Base-by-base conservation (phyloP, 2,329 filamentous ascomycete genomes). In the Gremmenia infestans region DNA sequence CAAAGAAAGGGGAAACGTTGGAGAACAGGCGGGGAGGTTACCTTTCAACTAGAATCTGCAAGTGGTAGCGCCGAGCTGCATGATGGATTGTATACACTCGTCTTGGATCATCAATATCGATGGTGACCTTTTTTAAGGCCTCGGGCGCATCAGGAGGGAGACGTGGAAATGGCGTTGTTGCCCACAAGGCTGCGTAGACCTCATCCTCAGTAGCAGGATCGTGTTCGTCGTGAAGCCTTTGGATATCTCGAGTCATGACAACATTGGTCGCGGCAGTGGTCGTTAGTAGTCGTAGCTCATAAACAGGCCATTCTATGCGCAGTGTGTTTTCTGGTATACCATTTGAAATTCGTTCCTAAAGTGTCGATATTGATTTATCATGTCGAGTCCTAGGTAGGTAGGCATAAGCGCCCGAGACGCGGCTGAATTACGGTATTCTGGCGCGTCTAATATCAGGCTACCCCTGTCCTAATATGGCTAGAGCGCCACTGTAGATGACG, bases 31-130 rank as follows among this genome's bases (percentile, higher is more conserved):
- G 17, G 17, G 39, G 37, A 19, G 47, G 35, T 51, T 68, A 88
- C 85, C 80, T 83, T 66, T 88, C 83, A 14, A 91, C 82, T 15
- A 90, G 72, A 3, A 81, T 72, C 68, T 90, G 86, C 59, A 87
- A 83, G 61, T 80, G 76, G 65, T 86, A 81, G 4, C 84, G 80
- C 36, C 84, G 80, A 60, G 75, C 80, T 32, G 83, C 82, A 50
- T 76, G 76, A 66, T 86, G 79, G 19, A 87, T 78, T 36, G 79
- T 77, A 62, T 86, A 86, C 47, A 86, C 77, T 53, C 77, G 76
- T 59, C 76, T 79, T 3, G 84, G 84, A 59, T 85, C 83, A 50
- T 86, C 80, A 53, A 87, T 74, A 53, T 83, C 75, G 55, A 82
- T 74, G 22, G 84, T 74, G 50, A 80, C 70, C 11, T 81, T 76